Base-by-base conservation (phyloP, 441 rosid genomes). In the Theobroma grandiflorum region DNA sequence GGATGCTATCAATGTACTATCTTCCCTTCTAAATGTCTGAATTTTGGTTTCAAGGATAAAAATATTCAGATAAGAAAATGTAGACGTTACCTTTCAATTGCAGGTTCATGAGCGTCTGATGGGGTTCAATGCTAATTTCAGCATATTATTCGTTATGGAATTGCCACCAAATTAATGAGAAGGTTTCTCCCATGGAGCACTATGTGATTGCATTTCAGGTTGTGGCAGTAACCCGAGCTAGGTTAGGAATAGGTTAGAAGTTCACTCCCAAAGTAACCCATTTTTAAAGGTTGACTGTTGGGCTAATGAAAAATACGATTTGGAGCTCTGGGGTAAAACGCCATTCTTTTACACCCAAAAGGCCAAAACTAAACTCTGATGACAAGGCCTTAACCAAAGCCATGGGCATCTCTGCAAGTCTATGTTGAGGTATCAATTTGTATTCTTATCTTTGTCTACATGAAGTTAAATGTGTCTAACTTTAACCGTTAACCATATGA, bases 1-100 rank as follows among this genome's bases (percentile, higher is more conserved):
- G 59, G 49, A 16, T 71, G 42, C 8, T 26, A 4, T 2, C 18
- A 65, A 16, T 65, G 47, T 65, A 38, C 26, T 31, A 9, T 62
- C 16, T 35, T 64, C 20, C 5, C 12, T 31, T 12, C 26, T 47
- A 45, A 37, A 31, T 71, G 35, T 49, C 49, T 49, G 74, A 49
- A 33, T 71, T 70, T 71, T 71, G 74, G 59, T 26, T 6, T 47
- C 49, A 49, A 71, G 74, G 74, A 71, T 50, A 71, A 71, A 38
- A 37, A 37, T 26, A 37, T 65, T 63, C 42, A 63, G 43, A 63
- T 63, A 22, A 9, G 42, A 35, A 26, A 18, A n/a, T 40, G 8
- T 42, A 4, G 14, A n/a, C 50, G 4, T 38, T 40, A 42, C 50
- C 50, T 40, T 66, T n/a, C 33, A 40, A 40, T 40, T 66, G 10